Evolutionary conservation across 2,329 filamentous ascomycete species (phyloP).

Genomic region (Aureobasidium lini): DNA sequence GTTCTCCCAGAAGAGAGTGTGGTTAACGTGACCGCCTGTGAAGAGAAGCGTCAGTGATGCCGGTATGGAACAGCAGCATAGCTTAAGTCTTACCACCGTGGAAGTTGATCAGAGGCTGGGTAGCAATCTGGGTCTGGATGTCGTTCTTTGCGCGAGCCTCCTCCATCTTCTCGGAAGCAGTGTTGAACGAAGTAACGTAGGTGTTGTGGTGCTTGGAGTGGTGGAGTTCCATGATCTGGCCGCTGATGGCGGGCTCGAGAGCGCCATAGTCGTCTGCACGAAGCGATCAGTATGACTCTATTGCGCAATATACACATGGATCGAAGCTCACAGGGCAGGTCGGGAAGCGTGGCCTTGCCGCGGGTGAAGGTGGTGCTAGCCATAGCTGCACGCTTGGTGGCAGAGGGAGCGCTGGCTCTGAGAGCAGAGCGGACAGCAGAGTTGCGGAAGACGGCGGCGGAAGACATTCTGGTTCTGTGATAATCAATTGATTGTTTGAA

Average conservation of each 20-base stretch:
- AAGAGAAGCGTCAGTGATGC: not conserved
- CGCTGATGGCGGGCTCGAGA: constrained; percentile 75
- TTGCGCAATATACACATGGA: not conserved
- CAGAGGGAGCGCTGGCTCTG: constrained; percentile 57
- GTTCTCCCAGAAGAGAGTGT: constrained; percentile 64
- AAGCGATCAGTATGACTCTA: not conserved
- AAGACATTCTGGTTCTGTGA: constrained; percentile 56
- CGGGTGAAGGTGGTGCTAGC: constrained; percentile 71
- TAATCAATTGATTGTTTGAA: not conserved
- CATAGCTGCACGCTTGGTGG: constrained; percentile 53
- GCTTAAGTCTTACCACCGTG: constrained; percentile 45
- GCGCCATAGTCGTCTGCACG: constrained; percentile 84
- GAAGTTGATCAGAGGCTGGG: constrained; percentile 56
- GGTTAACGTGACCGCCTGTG: constrained; percentile 56
- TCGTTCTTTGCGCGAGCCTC: constrained; percentile 49
- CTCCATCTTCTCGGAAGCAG: constrained; percentile 63
- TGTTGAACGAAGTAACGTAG: constrained; percentile 85
- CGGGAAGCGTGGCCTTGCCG: constrained; percentile 87
- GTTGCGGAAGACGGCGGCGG: constrained; percentile 66
- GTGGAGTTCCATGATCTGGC: constrained; percentile 94
- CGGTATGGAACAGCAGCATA: not conserved
- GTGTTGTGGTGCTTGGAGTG: constrained; percentile 92
- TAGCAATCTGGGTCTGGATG: constrained; percentile 46
- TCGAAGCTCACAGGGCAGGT: constrained; percentile 61
- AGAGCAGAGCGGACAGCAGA: constrained; percentile 64